Evolutionary conservation across 1,284 basidiomycete genomes (phyloP), one percentile per base, ranked within the genome.

Genomic region (Vanrija humicola): DNA sequence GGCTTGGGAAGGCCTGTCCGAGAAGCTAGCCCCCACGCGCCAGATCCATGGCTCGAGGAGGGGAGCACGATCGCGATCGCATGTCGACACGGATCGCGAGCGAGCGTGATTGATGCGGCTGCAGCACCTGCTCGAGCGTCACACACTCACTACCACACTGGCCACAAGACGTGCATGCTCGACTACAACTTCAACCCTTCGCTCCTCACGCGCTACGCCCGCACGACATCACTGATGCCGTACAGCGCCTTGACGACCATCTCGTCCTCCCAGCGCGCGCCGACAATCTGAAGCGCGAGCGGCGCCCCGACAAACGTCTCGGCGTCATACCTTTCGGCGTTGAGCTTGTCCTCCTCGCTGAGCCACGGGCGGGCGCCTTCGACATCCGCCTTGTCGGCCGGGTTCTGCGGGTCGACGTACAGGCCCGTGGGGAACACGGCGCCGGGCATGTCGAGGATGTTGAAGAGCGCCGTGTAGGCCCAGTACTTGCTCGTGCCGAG

Each of bases 381-480:
- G 23, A 19, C n/a, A 10, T 43, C 46, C 7, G 34, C 34, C 34
- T 15, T 34, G 15, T 47, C 45, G 3, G 34, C 51, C 3, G 38
- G 26, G 40, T 62, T 54, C 16, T 43, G 49, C 10, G 53, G 47
- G 44, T 52, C 52, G 42, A 61, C 64, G 28, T 21, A 79, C 50
- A 64, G 59, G 0, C 83, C 81, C 1, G 86, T 84, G 0, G 89
- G 89, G 61, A 91, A 81, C 6, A 82, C 76, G 15, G 83, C 77
- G 3, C 82, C 80, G 0, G 87, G 80, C 64, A 84, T 87, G 69
- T 90, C 88, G 29, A 88, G 78, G 8, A 79, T 68, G 66, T 88
- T 90, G 80, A 82, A 88, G 23, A 84, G 54, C 65, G 78, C 76
- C 0, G 87, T 87, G 64, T 87, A 88, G 25, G 54, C 50, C 66